These are phyloP conservation scores for Epichloe amarillans DNA, from an alignment of 2,329 filamentous ascomycete species.

Conservation along the genomic window DNA sequence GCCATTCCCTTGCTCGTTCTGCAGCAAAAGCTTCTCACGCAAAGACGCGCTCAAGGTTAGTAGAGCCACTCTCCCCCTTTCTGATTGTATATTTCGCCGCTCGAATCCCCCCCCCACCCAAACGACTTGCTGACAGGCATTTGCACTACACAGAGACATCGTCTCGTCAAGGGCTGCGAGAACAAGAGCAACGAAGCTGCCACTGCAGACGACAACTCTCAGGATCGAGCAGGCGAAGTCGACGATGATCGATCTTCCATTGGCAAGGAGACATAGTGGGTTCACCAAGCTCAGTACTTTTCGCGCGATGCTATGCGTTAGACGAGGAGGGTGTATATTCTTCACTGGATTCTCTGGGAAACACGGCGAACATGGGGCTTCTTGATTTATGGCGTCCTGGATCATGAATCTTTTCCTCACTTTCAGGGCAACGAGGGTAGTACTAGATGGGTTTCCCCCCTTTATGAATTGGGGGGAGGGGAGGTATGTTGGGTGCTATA, in stretches of 20 bases:
- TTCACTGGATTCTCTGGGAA: not conserved
- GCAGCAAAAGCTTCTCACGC: conserved; percentile 91
- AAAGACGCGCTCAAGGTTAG: conserved; percentile 94
- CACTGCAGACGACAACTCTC: conserved; percentile 10
- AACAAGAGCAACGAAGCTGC: conserved; percentile 16
- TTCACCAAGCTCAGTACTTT: not conserved
- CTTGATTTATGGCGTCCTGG: conserved; percentile 2
- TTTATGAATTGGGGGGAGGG: not conserved
- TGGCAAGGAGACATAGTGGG: conserved; percentile 3
- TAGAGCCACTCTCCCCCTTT: not conserved
- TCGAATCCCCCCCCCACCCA: not conserved
- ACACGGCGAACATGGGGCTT: conserved; percentile 1
- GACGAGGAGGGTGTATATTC: not conserved
- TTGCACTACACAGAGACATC: conserved; percentile 34
- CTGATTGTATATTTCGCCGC: not conserved
- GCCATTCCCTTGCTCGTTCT: conserved; percentile 81
- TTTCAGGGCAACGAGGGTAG: not conserved
- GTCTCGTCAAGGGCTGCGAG: conserved; percentile 51
- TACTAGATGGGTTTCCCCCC: not conserved
- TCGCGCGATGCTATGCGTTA: not conserved
- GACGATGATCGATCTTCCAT: conserved; percentile 5
- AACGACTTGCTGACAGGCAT: not conserved
- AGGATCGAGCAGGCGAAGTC: conserved; percentile 4
- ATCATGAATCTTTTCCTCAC: not conserved
- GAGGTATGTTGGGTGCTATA: not conserved